Base-by-base conservation (phyloP, 2,329 filamentous ascomycete genomes). In the Sclerotinia spermophila region DNA sequence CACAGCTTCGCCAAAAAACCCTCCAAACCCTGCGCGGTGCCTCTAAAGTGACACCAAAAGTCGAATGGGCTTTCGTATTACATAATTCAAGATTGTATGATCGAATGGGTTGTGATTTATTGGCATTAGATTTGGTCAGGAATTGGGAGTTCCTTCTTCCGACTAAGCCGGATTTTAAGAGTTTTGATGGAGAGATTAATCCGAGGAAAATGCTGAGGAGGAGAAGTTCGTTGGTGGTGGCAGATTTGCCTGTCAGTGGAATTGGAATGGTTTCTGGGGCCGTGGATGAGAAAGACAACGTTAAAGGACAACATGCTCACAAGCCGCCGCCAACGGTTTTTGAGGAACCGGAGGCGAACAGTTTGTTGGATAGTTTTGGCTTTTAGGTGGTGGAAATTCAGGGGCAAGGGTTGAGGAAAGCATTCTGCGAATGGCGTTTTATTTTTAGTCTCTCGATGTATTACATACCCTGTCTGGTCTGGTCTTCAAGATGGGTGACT, bases 81-180 rank as follows among this genome's bases (percentile, higher is more conserved):
- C 93, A 96, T 76, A 97, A 93, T 68, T 93, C 94, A 24, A 86
- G 89, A 68, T 84, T 96, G 27, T 98, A 94, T 78, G 91, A 92
- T 79, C 90, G 93, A 13, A 97, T 96, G 94, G 95, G 96, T 4
- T 97, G 96, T 78, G 95, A 97, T 80, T 81, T 97, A 13, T 86
- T 98, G 0, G 96, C 94, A 1, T 83, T 98, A 6, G 93, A 96
- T 76, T 83, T 56, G 88, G 92, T 96, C 21, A 87, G 89, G 42
- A 92, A 91, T 74, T 96, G 93, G 93, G 89, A 93, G 77, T 96
- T 96, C 79, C 82, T 92, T 51, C 84, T 85, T n/a, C 82, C 83
- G 5, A 78, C 80, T 1, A 77, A 78, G 13, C 76, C 79, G 85
- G 48, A 83, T 81, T 75, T 76, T 45, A 83, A 84, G 48, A 84